Evolutionary conservation across 257 asterid genomes (phyloP), one percentile per base, ranked within the genome.

Genomic region (Nemophila menziesii): DNA sequence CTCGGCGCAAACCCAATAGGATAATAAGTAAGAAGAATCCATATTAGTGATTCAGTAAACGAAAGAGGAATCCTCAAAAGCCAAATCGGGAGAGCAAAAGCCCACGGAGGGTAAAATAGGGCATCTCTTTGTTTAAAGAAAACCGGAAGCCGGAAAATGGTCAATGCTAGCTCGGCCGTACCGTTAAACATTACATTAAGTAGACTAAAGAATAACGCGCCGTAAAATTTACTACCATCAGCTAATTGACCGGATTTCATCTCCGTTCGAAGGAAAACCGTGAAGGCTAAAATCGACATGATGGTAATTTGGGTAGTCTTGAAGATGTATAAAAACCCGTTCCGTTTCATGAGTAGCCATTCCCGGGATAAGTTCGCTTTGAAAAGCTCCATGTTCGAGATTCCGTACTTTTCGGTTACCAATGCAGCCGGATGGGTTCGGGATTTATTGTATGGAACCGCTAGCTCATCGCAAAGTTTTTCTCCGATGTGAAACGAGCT

Each of bases 71-170:
- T 60, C 5, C 83, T 62, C 1, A 80, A 77, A 3, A 71, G 61
- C 95, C 93, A 80, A 65, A 80, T 80, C 5, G 95, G 95, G 68
- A 85, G 57, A 1, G 92, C 85, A 49, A 85, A 85, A 4, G 95
- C 92, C 95, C 95, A 85, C 18, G 93, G 92, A 0, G 95, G 95
- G 48, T 71, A 80, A 60, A 85, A 85, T 9, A 75, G 51, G 29
- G 58, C 21, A 39, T 85, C 93, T 62, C 95, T 75, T 63, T 85
- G 95, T 57, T 85, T 85, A 54, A 62, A 85, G 43, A 80, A 85
- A 37, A 85, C 93, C 0, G 92, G 95, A 46, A 85, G 93, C 69
- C 84, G 75, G 20, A 71, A 61, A 43, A 80, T 67, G 0, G 93
- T 80, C 95, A 85, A 69, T 0, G 93, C 77, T 2, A 80, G 71